Evolutionary conservation across 2,329 filamentous ascomycete species (phyloP), one percentile per base, ranked within the genome.

Genomic region (Colletotrichum viniferum): DNA sequence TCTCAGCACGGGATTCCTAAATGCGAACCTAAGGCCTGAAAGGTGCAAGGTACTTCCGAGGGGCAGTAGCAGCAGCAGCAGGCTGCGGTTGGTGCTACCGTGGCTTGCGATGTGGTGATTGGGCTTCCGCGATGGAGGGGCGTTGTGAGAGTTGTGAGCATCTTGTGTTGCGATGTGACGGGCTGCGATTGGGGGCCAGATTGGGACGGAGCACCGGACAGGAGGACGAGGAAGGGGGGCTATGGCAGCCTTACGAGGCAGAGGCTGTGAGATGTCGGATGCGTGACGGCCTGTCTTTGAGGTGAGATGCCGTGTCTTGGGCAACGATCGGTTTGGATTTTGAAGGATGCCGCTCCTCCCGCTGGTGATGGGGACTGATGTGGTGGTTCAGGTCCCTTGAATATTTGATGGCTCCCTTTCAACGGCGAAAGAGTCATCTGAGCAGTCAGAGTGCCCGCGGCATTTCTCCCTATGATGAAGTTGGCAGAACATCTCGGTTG

Each of bases 221-320:
- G 10, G 43, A 48, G 43, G 9, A 48, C 43, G 18, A 21, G 30
- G 9, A 4, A 32, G 4, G 30, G n/a, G n/a, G 14, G n/a, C 21
- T 21, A 7, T 36, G n/a, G 73, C 21, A 67, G 73, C 73, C 69
- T 63, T 74, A 63, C 62, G 56, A 72, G 62, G 69, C 30, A 18
- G 55, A 21, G 38, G 30, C 56, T 26, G 72, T 48, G 60, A 10
- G 26, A 65, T 52, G 48, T 38, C 4, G n/a, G 18, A 16, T 52
- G 38, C 9, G 28, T 60, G 24, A 52, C 36, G 26, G 65, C n/a
- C 34, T 34, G 43, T 58, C 61, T 58, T 13, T 32, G 34, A 62
- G 56, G n/a, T 13, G 18, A 48, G 26, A 18, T 30, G 26, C 6
- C 28, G n/a, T 61, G 34, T 68, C 70, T 68, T 18, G 28, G 55